Percentiles rank a stretch among this genome's conserved stretches.
Conservation (phyloP, 2,329 filamentous ascomycete species). For the Colletotrichum plurivorum region DNA sequence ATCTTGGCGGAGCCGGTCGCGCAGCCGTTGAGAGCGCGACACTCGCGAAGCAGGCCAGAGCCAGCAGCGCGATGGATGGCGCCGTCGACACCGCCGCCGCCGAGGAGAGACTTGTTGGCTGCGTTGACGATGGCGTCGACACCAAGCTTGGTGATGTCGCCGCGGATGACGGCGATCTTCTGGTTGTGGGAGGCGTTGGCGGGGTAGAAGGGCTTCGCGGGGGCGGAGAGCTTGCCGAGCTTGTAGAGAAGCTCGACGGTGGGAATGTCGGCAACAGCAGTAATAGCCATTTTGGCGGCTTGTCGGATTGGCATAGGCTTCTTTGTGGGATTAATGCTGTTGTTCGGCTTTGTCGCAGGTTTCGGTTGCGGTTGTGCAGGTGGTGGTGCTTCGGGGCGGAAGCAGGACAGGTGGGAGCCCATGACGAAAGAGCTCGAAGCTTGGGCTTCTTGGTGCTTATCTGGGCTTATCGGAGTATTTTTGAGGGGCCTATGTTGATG, state of each 20-base stretch:
- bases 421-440: constrained; percentile 36
- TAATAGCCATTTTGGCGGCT: constrained; percentile 52
- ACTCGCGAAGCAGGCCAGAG: constrained; percentile 76
- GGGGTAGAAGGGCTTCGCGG: constrained; percentile 44
- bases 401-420: constrained; percentile 18
- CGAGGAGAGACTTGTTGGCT: constrained; percentile 83
- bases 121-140: constrained; percentile 94
- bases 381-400: constrained; percentile 3
- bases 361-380: constrained; percentile 1
- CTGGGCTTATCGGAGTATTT: not conserved
- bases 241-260: constrained; percentile 77
- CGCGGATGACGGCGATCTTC: constrained; percentile 77
- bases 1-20: constrained; percentile 85
- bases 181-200: constrained; percentile 71
- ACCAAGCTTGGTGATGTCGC: constrained; percentile 85
- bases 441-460: constrained; percentile 25
- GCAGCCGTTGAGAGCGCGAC: constrained; percentile 79
- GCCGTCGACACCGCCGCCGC: constrained; percentile 92
- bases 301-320: constrained; percentile 34
- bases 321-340: not conserved
- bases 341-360: not conserved
- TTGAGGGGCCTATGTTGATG: no score
- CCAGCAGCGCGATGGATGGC: constrained; percentile 91
- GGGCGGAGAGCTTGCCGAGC: constrained; percentile 60
- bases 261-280: constrained; percentile 69